Evolutionary conservation across 208 protist genomes (phyloP).

Genomic region (Acanthamoeba lenticulata): DNA sequence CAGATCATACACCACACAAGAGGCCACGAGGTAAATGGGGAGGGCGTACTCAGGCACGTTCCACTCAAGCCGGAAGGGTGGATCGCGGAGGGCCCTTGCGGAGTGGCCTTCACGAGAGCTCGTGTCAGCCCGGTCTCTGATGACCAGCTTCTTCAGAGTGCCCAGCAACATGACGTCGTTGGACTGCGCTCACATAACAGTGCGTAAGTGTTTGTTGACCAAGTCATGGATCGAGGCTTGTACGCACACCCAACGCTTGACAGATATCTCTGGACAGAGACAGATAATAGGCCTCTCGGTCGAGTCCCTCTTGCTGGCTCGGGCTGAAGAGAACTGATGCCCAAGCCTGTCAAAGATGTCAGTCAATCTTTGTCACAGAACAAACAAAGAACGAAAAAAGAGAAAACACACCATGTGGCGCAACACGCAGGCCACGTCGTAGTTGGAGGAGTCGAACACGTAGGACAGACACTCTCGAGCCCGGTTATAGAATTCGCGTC

Average conservation of each 20-base stretch:
- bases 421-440: slow-evolving; percentile 17
- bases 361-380: not conserved
- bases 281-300: not conserved
- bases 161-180: not conserved
- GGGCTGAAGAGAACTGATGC: not conserved
- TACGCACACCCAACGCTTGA: not conserved
- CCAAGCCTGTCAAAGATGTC: not conserved
- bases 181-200: not conserved
- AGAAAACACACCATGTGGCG: not conserved
- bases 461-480: slow-evolving; percentile 8
- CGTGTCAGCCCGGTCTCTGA: not conserved
- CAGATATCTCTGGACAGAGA: slow-evolving; percentile 21
- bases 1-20: not conserved
- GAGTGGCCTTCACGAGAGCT: not conserved
- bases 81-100: not conserved
- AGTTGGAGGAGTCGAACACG: slow-evolving; percentile 22
- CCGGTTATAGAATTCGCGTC: not conserved
- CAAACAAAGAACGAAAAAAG: not conserved
- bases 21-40: not conserved
- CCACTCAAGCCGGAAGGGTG: not conserved
- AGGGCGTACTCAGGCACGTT: not conserved
- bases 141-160: not conserved
- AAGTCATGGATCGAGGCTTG: not conserved
- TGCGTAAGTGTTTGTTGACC: not conserved
- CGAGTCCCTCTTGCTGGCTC: not conserved